phyloP scores from a whole-genome alignment of 441 rosid genomes.

The Geranium incanum region DNA sequence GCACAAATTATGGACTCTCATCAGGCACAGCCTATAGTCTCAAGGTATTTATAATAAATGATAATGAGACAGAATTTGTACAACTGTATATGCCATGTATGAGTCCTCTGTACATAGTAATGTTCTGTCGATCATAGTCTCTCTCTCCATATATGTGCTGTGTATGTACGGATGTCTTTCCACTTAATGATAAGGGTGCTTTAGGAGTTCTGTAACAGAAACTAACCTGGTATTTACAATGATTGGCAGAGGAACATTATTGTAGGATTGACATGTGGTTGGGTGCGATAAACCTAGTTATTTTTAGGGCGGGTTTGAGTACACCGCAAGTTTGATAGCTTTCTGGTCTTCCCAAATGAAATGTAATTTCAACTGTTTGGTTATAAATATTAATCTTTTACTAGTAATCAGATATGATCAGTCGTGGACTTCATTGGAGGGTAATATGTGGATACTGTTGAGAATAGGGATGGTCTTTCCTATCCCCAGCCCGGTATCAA shows the following conservation, averaged over 20 bases:
- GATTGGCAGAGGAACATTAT: background rate
- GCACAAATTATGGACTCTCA: conserved; percentile 32
- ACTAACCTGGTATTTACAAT: background rate
- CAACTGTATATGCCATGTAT: conserved; percentile 3
- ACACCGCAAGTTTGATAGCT: background rate
- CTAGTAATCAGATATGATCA: background rate
- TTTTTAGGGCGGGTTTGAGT: background rate
- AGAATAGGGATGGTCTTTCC: background rate
- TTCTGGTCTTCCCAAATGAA: conserved; percentile 1
- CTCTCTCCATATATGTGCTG: background rate
- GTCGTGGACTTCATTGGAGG: background rate
- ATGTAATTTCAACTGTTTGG: background rate
- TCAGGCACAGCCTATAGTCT: conserved; percentile 60
- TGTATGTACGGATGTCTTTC: background rate
- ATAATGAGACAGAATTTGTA: background rate
- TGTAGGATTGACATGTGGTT: background rate
- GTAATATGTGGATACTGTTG: background rate
- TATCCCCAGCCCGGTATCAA: background rate
- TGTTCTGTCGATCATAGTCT: background rate
- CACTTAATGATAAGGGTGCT: background rate
- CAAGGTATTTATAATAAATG: conserved; percentile 49
- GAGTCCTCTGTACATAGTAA: background rate
- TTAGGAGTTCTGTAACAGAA: background rate
- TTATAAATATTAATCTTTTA: background rate
- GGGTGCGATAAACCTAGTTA: background rate